A percentile compares a stretch with the other conserved stretches of the same genome.
phyloP scores from a whole-genome alignment of 2,329 filamentous ascomycete genomes.

The Ophiostoma australiae region DNA sequence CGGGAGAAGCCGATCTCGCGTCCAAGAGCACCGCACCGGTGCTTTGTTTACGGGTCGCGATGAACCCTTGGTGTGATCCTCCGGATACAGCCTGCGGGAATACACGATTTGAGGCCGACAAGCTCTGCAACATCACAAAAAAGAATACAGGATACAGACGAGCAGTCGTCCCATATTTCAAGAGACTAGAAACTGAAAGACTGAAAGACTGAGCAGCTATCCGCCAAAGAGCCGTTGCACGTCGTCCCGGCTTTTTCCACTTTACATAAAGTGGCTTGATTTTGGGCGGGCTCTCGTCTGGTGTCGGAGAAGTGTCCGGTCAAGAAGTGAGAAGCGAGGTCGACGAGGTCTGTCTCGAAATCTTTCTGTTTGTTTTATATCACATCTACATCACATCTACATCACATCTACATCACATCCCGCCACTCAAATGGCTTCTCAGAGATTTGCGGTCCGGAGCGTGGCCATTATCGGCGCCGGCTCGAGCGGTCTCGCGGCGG shows the following conservation, averaged over 20 bases:
- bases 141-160: neutral
- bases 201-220: neutral
- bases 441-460: conserved; percentile 48
- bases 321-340: neutral
- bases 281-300: neutral
- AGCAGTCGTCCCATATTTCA: neutral
- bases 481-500: conserved; percentile 70
- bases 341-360: neutral
- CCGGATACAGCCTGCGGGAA: neutral
- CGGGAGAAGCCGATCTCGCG: conserved; percentile 9
- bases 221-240: neutral
- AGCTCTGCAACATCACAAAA: neutral
- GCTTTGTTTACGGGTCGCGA: neutral
- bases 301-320: conserved; percentile 6
- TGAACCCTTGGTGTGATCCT: neutral
- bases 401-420: neutral
- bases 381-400: neutral
- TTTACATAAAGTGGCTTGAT: neutral
- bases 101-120: neutral
- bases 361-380: neutral
- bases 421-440: neutral
- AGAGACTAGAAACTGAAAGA: neutral
- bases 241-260: conserved; percentile 1
- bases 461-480: conserved; percentile 81
- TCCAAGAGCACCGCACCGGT: neutral